A percentile compares a stretch with the other conserved stretches of the same genome.
Evolutionary conservation across 305 asterid species (phyloP).

Genomic region (Rubia peregrina): DNA sequence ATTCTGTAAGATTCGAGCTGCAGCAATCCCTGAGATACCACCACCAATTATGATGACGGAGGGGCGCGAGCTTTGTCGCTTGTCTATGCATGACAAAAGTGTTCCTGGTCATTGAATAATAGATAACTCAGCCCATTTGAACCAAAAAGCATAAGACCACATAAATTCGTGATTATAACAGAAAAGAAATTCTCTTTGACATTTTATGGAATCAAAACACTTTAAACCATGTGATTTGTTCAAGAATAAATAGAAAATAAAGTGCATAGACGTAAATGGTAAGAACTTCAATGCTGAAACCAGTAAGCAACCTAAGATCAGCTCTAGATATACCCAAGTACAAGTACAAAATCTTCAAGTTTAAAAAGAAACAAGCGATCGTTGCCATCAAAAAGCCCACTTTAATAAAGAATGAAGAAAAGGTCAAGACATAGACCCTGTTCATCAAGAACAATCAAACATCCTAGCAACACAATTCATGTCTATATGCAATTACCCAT

Average conservation of each 20-base stretch:
- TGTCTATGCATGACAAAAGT: constrained; percentile 41
- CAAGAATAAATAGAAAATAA: neutral
- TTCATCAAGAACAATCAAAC: neutral
- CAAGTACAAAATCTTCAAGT: neutral
- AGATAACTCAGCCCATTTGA: constrained; percentile 3
- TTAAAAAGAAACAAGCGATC: neutral
- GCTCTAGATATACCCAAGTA: neutral
- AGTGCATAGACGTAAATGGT: neutral
- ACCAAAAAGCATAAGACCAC: neutral
- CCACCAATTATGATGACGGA: constrained; percentile 86
- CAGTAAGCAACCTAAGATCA: neutral
- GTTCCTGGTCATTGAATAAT: constrained; percentile 31
- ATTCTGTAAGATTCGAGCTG: constrained; percentile 72
- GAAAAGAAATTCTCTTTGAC: neutral
- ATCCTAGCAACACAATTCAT: neutral
- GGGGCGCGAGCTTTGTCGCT: constrained; percentile 46
- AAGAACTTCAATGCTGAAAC: neutral
- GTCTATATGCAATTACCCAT: neutral
- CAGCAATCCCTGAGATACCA: constrained; percentile 96
- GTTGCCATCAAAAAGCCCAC: neutral
- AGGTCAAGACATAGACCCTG: neutral
- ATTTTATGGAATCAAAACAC: neutral
- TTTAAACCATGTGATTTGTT: neutral
- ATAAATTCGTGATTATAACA: neutral
- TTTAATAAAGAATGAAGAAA: neutral